Percentiles rank a stretch among this genome's conserved stretches.
These are phyloP conservation scores for Tuber aestivum DNA, from an alignment of 495 filamentous ascomycete genomes.

Conservation along the genomic window DNA sequence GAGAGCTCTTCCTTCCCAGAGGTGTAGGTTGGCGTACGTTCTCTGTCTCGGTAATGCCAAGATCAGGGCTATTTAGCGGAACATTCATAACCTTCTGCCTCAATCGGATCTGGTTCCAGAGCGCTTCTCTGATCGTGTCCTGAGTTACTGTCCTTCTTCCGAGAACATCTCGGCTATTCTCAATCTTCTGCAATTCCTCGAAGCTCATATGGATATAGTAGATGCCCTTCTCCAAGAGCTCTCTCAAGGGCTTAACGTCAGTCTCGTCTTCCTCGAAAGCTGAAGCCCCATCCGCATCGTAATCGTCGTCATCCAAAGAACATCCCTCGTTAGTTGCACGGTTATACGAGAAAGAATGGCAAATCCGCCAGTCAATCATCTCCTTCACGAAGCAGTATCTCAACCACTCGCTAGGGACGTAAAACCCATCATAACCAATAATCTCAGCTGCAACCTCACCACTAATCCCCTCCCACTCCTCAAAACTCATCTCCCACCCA, in stretches of 20 bases:
- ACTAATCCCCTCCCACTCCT: slow-evolving; percentile 55
- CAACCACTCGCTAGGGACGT: slow-evolving; percentile 55
- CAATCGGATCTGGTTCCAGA: slow-evolving; percentile 53
- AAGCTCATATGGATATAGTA: slow-evolving; percentile 59
- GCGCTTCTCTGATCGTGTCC: slow-evolving; percentile 51
- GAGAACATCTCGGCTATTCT: slow-evolving; percentile 50
- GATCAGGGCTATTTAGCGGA: slow-evolving; percentile 44
- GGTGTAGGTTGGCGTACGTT: slow-evolving; percentile 20
- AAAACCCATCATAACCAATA: slow-evolving; percentile 58
- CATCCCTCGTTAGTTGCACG: slow-evolving; percentile 46
- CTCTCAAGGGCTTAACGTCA: slow-evolving; percentile 54
- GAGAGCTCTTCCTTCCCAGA: slow-evolving; percentile 19
- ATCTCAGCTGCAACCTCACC: slow-evolving; percentile 55
- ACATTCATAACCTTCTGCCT: slow-evolving; percentile 54
- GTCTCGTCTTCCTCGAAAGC: slow-evolving; percentile 46
- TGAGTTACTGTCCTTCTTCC: slow-evolving; percentile 53
- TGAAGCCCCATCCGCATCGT: slow-evolving; percentile 27
- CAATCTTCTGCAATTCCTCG: slow-evolving; percentile 55
- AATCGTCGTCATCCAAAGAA: slow-evolving; percentile 19
- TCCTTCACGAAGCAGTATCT: slow-evolving; percentile 54
- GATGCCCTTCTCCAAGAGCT: slow-evolving; percentile 55
- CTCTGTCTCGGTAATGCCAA: slow-evolving; percentile 44
- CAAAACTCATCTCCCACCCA: slow-evolving; percentile 57
- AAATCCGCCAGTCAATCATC: slow-evolving; percentile 52
- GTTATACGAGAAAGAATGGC: slow-evolving; percentile 46